Percentiles rank a stretch among this genome's conserved stretches.
Conservation (phyloP, 768 basidiomycete species). For the Mycena metata region DNA sequence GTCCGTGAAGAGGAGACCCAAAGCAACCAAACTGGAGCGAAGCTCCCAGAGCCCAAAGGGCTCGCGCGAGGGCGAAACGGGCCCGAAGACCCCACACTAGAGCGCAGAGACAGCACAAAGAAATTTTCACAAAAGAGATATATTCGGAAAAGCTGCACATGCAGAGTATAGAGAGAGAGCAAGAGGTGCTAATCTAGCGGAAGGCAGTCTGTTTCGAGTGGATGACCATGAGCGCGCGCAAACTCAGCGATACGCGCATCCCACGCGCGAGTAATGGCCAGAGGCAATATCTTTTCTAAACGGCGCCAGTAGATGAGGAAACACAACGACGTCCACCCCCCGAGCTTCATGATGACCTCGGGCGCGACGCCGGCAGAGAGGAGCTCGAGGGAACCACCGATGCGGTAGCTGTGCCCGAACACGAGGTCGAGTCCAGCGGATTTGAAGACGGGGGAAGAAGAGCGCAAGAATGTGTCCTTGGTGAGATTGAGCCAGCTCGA, state of each 20-base stretch:
- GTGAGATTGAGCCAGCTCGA: neutral
- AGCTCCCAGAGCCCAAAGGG: neutral
- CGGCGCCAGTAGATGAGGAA: neutral
- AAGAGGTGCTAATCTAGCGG: too few species aligned
- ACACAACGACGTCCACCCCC: neutral
- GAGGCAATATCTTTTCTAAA: neutral
- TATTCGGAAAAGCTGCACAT: too few species aligned
- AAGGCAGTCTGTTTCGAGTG: too few species aligned
- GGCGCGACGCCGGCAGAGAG: conserved; percentile 4
- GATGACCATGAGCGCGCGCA: neutral
- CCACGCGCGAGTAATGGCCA: neutral
- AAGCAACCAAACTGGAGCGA: too few species aligned
- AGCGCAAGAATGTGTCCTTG: neutral
- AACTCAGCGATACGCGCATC: neutral
- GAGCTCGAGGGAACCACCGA: conserved; percentile 15
- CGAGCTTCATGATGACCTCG: conserved; percentile 4
- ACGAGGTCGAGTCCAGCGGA: neutral
- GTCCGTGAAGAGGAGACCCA: too few species aligned
- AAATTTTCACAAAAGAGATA: too few species aligned
- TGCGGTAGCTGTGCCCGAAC: conserved; percentile 17
- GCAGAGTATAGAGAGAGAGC: too few species aligned
- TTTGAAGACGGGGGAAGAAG: neutral
- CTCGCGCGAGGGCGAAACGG: conserved; percentile 11
- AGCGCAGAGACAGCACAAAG: too few species aligned
- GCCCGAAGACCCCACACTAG: neutral